Conservation (phyloP, 129 eudicot genomes). For the Deinandra increscens region DNA sequence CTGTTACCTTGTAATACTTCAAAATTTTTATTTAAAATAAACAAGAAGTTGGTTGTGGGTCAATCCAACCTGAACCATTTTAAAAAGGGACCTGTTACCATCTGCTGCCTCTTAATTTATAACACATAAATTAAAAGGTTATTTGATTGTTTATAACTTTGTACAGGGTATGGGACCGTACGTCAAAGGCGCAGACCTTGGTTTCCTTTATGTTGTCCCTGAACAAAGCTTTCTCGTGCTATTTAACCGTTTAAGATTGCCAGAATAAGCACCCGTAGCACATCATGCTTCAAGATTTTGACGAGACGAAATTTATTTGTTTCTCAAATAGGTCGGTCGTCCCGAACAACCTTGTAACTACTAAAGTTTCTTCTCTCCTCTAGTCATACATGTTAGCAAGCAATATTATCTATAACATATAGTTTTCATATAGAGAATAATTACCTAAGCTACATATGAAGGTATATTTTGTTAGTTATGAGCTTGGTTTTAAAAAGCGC, state of each 20-base stretch:
- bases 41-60: background rate
- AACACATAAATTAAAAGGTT: background rate
- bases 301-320: constrained; percentile 13
- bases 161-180: constrained; percentile 89
- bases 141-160: background rate
- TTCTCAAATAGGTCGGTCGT: constrained; percentile 33
- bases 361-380: constrained; percentile 1
- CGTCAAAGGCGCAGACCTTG: constrained; percentile 90
- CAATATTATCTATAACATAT: constrained; percentile 20
- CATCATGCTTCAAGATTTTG: constrained; percentile 26
- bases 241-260: constrained; percentile 81
- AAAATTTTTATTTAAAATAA: too few relatives aligned
- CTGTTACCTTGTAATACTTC: too few relatives aligned
- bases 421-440: constrained; percentile 30
- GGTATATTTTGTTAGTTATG: constrained; percentile 2
- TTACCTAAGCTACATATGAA: constrained; percentile 17
- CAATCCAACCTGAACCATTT: background rate
- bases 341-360: constrained; percentile 23
- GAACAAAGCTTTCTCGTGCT: constrained; percentile 96
- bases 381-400: constrained; percentile 35
- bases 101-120: background rate
- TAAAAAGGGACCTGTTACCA: background rate
- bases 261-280: constrained; percentile 46
- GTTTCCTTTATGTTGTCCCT: constrained; percentile 90
- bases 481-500: too few relatives aligned